phyloP scores from a whole-genome alignment of 805 yeast genomes.

The Lipomyces sp. region DNA sequence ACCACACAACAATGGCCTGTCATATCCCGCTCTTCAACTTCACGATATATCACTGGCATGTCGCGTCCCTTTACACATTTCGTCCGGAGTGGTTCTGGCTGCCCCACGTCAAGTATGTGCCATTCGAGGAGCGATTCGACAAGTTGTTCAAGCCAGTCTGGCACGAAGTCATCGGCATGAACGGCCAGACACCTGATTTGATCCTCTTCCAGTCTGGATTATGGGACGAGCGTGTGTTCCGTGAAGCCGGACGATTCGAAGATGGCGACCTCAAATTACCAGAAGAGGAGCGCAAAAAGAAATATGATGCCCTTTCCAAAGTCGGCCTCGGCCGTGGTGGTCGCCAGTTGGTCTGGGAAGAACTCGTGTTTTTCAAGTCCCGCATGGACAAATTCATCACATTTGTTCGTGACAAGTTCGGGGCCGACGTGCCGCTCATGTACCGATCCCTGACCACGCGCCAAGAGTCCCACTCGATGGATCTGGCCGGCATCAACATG shows the following conservation, averaged over 20 bases:
- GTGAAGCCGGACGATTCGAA: constrained; percentile 24
- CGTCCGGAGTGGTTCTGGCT: constrained; percentile 37
- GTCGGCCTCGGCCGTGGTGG: constrained; percentile 26
- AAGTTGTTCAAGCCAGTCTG: constrained; percentile 23
- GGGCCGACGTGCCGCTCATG: constrained; percentile 28
- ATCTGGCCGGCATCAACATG: constrained; percentile 23
- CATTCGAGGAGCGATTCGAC: constrained; percentile 34
- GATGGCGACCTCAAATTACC: constrained; percentile 21
- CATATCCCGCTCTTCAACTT: constrained; percentile 21
- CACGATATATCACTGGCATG: constrained; percentile 36
- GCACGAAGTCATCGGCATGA: constrained; percentile 26
- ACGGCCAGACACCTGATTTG: constrained; percentile 29
- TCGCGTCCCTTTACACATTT: constrained; percentile 29
- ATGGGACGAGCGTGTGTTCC: constrained; percentile 35
- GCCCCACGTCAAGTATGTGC: constrained; percentile 24
- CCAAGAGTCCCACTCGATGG: constrained; percentile 17
- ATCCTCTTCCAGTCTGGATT: constrained; percentile 32
- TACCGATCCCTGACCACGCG: constrained; percentile 31
- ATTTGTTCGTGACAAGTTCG: constrained; percentile 18
- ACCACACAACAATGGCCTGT: constrained; percentile 32
- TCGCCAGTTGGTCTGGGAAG: constrained; percentile 33
- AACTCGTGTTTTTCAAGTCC: constrained; percentile 27
- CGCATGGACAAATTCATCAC: constrained; percentile 25
- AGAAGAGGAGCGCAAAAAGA: constrained; percentile 11
- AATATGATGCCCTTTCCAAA: neutral